phyloP scores from a whole-genome alignment of 768 basidiomycete genomes.

The Hydnum rufescens region DNA sequence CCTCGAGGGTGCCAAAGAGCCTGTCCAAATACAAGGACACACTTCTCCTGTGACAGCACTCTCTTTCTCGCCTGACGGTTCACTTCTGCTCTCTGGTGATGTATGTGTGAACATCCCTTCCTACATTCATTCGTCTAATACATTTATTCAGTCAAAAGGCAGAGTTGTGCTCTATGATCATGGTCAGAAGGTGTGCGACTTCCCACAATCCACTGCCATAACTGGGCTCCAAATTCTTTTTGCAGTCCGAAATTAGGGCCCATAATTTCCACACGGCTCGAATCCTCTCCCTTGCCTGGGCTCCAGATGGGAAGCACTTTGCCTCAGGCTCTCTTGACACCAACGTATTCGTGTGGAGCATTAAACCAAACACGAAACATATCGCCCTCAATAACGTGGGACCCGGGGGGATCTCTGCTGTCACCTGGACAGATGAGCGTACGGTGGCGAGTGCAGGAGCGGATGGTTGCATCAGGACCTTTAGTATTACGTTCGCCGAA shows the following conservation, averaged over 20 bases:
- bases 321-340: slow-evolving; percentile 89
- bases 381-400: slow-evolving; percentile 72
- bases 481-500: slow-evolving; percentile 21
- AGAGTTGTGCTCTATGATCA: slow-evolving; percentile 65
- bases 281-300: slow-evolving; percentile 61
- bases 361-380: slow-evolving; percentile 41
- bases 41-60: slow-evolving; percentile 51
- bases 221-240: not conserved
- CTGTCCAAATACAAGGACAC: slow-evolving; percentile 40
- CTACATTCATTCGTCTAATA: not conserved
- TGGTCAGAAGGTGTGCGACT: slow-evolving; percentile 30
- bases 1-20: too few species aligned
- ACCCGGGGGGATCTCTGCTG: slow-evolving; percentile 65
- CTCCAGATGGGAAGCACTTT: slow-evolving; percentile 49
- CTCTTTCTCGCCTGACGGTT: slow-evolving; percentile 63
- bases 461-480: slow-evolving; percentile 60
- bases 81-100: slow-evolving; percentile 63
- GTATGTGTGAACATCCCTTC: too few species aligned
- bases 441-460: slow-evolving; percentile 55
- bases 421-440: slow-evolving; percentile 51
- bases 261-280: slow-evolving; percentile 82
- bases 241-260: slow-evolving; percentile 42
- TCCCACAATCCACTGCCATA: not conserved
- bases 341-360: slow-evolving; percentile 74
- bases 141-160: slow-evolving; percentile 41